phyloP scores from a whole-genome alignment of 2,329 filamentous ascomycete genomes.

The Pyricularia sp. region DNA sequence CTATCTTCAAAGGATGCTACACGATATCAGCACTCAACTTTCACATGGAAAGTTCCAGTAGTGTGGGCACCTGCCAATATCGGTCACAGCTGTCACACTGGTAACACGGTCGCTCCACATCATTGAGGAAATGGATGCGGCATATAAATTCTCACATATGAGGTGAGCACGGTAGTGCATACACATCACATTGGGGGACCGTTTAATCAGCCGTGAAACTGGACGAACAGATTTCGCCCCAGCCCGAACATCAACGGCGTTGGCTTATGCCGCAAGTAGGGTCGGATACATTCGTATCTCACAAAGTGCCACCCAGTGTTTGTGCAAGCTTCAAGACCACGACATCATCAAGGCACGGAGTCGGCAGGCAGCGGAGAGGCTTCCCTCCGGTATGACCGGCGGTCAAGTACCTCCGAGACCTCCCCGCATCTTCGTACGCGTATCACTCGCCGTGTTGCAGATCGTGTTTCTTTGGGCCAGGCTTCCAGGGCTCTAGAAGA shows the following conservation, averaged over 20 bases:
- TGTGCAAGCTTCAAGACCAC: no score
- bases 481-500: neutral
- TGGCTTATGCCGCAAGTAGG: neutral
- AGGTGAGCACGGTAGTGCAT: neutral
- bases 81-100: neutral
- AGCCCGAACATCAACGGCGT: neutral
- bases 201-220: neutral
- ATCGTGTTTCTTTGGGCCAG: neutral
- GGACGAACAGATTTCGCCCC: neutral
- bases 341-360: neutral
- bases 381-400: neutral
- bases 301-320: no score
- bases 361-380: neutral
- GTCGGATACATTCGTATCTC: no score
- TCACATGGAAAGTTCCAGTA: neutral
- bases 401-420: neutral
- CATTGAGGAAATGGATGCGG: neutral
- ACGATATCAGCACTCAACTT: neutral
- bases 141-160: neutral
- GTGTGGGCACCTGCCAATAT: neutral
- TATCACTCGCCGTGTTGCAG: neutral
- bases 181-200: neutral
- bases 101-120: neutral
- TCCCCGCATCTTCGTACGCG: neutral
- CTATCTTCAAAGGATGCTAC: neutral